These are phyloP conservation scores for Cryphonectria japonica DNA, from an alignment of 2,329 filamentous ascomycete genomes.

Conservation along the genomic window DNA sequence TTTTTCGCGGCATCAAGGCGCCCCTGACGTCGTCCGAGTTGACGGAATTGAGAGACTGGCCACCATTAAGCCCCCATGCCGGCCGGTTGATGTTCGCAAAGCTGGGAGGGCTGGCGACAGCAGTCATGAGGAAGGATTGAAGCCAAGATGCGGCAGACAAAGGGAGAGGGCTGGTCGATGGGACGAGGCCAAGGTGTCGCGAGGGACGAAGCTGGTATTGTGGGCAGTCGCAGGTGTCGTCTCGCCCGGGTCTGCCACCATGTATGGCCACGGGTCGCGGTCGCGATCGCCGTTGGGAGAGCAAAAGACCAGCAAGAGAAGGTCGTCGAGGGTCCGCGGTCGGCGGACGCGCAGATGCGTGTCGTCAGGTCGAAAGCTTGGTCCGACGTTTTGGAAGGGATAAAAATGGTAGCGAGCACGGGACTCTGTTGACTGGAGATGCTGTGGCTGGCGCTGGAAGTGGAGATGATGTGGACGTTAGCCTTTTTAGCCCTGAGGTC, in stretches of 20 bases:
- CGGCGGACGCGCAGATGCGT: slow-evolving; percentile 23
- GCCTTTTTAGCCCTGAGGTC: slow-evolving; percentile 27
- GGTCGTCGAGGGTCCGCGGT: slow-evolving; percentile 15
- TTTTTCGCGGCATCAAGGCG: slow-evolving; percentile 90
- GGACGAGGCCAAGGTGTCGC: slow-evolving; percentile 33
- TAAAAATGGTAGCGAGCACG: slow-evolving; percentile 18
- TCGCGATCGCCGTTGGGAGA: slow-evolving; percentile 20
- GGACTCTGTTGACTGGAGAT: slow-evolving; percentile 11
- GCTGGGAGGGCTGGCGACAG: slow-evolving; percentile 67
- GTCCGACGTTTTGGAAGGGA: slow-evolving; percentile 16
- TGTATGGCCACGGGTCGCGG: slow-evolving; percentile 31
- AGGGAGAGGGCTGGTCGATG: slow-evolving; percentile 26
- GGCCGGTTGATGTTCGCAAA: slow-evolving; percentile 66
- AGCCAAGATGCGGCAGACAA: slow-evolving; percentile 26
- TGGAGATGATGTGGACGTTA: slow-evolving; percentile 26
- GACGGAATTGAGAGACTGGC: slow-evolving; percentile 64
- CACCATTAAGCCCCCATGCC: slow-evolving; percentile 67
- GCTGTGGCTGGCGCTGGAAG: slow-evolving; percentile 22
- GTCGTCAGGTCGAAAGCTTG: slow-evolving; percentile 13
- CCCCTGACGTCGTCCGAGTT: slow-evolving; percentile 82
- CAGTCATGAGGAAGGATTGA: slow-evolving; percentile 61
- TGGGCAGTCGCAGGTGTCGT: slow-evolving; percentile 24
- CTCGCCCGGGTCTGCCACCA: slow-evolving; percentile 32
- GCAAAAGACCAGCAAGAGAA: slow-evolving; percentile 30
- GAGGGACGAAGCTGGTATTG: slow-evolving; percentile 21